Evolutionary conservation across 176 grass and related monocot genomes (phyloP), one percentile per base, ranked within the genome.

Genomic region (Secale cereale): DNA sequence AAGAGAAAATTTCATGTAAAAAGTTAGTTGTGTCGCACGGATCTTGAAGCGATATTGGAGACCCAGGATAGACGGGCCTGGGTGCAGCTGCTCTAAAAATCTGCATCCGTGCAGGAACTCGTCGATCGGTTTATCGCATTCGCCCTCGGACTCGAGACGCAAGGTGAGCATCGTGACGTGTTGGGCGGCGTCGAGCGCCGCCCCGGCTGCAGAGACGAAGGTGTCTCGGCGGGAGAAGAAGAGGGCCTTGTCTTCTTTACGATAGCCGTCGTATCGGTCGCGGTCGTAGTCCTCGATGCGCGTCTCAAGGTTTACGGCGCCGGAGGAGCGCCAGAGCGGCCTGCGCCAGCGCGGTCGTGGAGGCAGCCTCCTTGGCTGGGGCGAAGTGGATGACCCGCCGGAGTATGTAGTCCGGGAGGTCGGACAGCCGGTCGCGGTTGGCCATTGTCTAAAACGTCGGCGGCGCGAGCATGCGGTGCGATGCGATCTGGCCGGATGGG

Each of bases 251-350:
- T 22, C 17, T 65, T 17, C 6, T 16, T 30, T 0, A 27, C 25
- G 12, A 25, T 7, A 28, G 16, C 28, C 5, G 15, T 8, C 7
- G 8, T 69, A 37, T 31, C 13, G 20, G 60, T 28, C 1, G 60
- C 10, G 67, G 22, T 41, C 22, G 11, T 71, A 71, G 10, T 5
- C 10, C 35, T 40, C 5, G 69, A 72, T 1, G 11, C n/a, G n/a
- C 35, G 36, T 72, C 36, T 72, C 36, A n/a, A 72, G 69, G 69
- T 72, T 72, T 6, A 72, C 36, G 69, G 69, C 37, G 69, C 69
- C 36, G 2, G 69, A 25, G 20, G 69, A 72, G 69, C 5, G 69
- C 69, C 37, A 72, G 10, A 72, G n/a, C 69, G 36, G 36, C 69
- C 36, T 7, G 4, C n/a, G 69, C 69, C 69, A 72, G 5, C 69